Conservation (phyloP, 495 filamentous ascomycete species). For the Tuber melanosporum region DNA sequence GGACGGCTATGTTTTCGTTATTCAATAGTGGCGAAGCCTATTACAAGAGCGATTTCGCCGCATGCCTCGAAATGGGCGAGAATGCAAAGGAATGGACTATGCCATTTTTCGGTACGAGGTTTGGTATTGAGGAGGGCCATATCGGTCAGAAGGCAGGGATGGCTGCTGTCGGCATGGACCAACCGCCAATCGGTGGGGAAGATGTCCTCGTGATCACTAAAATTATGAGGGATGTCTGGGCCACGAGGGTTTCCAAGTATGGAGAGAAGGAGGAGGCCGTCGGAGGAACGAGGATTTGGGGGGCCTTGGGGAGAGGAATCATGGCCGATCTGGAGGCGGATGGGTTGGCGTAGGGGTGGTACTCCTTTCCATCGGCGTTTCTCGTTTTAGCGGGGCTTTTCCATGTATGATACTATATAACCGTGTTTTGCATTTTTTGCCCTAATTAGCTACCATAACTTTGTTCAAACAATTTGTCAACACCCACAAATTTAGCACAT, state of each 20-base stretch:
- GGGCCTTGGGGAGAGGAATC: constrained; percentile 19
- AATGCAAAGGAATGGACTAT: constrained; percentile 17
- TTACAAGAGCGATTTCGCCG: constrained; percentile 34
- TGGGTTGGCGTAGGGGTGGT: constrained; percentile 16
- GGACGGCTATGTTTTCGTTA: constrained; percentile 35
- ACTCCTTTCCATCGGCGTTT: not conserved
- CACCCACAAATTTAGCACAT: not conserved
- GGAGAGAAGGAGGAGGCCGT: constrained; percentile 34
- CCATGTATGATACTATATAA: too few species aligned
- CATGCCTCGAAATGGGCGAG: constrained; percentile 35
- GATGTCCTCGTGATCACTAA: constrained; percentile 21
- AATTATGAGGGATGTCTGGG: constrained; percentile 31
- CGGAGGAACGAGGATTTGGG: constrained; percentile 20
- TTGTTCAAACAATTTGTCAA: not conserved
- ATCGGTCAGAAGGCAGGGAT: constrained; percentile 29
- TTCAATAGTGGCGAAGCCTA: constrained; percentile 33
- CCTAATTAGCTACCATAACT: not conserved
- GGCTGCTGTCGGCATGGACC: constrained; percentile 25
- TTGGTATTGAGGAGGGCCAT: constrained; percentile 22
- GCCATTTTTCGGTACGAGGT: constrained; percentile 23
- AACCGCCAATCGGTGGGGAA: constrained; percentile 21
- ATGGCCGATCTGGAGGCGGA: constrained; percentile 23
- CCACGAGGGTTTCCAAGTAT: constrained; percentile 22
- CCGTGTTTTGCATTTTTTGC: not conserved
- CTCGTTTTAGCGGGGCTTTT: not conserved